phyloP scores from a whole-genome alignment of 352 stramenopile genomes.

The Detonula confervacea region DNA sequence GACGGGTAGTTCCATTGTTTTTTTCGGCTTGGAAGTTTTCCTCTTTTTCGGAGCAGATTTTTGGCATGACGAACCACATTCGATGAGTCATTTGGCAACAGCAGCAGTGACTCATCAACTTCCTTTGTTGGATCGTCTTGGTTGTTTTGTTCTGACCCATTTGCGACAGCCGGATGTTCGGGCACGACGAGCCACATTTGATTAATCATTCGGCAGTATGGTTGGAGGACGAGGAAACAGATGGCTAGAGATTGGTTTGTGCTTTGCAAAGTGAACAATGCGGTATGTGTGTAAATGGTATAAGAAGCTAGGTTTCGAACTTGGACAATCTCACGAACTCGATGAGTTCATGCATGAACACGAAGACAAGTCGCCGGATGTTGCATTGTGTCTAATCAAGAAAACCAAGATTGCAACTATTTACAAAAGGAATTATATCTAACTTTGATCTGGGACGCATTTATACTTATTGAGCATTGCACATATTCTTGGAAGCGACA shows the following conservation, averaged over 20 bases:
- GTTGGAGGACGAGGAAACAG: background rate
- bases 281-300: background rate
- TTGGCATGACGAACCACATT: background rate
- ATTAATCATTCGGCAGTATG: background rate
- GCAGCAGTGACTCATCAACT: background rate
- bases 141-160: background rate
- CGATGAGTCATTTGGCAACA: background rate
- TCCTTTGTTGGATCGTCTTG: background rate
- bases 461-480: background rate
- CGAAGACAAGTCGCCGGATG: background rate
- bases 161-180: background rate
- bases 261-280: background rate
- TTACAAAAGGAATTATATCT: background rate
- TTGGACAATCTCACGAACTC: background rate
- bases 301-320: background rate
- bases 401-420: background rate
- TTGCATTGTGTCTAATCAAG: background rate
- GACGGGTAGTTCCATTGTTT: background rate
- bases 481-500: background rate
- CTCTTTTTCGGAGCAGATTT: background rate
- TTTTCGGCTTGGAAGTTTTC: background rate
- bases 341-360: background rate
- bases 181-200: background rate
- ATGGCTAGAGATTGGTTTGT: background rate
- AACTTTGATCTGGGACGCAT: background rate